Evolutionary conservation across 2,329 filamentous ascomycete species (phyloP).

Genomic region (Hymenoscyphus infarciens): DNA sequence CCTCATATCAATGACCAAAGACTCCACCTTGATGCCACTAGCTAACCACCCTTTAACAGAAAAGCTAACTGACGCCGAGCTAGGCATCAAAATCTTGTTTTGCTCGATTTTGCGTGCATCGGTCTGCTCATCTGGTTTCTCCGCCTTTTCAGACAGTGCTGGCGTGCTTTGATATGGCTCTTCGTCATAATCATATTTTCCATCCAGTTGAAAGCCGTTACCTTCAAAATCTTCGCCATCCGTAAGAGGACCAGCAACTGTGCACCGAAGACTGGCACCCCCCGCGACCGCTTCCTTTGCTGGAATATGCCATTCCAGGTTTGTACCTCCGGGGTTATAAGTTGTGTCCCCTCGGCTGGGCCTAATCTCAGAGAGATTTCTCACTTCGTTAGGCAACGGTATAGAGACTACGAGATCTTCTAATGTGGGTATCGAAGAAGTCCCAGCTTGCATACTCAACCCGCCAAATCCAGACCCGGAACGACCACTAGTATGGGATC

Average conservation of each 20-base stretch:
- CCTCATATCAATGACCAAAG: conserved; percentile 66
- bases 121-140: conserved; percentile 37
- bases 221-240: conserved; percentile 46
- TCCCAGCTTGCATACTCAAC: conserved; percentile 45
- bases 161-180: conserved; percentile 52
- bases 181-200: conserved; percentile 45
- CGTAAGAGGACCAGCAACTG: conserved; percentile 64
- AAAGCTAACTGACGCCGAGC: conserved; percentile 70
- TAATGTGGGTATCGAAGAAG: conserved; percentile 47
- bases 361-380: conserved; percentile 78
- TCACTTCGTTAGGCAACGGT: conserved; percentile 73
- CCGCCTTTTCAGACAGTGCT: conserved; percentile 31
- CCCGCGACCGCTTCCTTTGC: conserved; percentile 71
- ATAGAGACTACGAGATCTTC: conserved; percentile 77
- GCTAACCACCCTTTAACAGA: conserved; percentile 66
- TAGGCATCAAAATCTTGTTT: conserved; percentile 77
- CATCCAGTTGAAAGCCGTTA: conserved; percentile 35
- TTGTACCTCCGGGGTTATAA: conserved; percentile 68
- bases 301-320: conserved; percentile 79
- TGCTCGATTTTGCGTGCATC: conserved; percentile 59
- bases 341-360: conserved; percentile 78
- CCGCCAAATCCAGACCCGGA: conserved; percentile 45
- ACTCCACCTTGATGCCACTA: conserved; percentile 65
- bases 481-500: conserved; percentile 39
- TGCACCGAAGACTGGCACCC: conserved; percentile 73